Base-by-base conservation (phyloP, 768 basidiomycete genomes). In the Amanita muscaria region DNA sequence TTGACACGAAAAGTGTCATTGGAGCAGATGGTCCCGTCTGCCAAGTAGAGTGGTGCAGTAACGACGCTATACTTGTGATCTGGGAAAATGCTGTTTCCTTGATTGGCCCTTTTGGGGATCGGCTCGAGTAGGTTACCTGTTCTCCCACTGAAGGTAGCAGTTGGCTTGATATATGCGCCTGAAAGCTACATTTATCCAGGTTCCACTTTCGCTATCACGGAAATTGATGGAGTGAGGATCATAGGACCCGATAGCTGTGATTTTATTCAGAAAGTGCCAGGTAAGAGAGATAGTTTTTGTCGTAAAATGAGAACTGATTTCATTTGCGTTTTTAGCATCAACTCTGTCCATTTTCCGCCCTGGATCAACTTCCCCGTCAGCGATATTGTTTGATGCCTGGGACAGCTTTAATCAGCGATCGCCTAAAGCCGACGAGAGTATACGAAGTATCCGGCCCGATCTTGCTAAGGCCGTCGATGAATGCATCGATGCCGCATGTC, bases 11-110 rank as follows among this genome's bases (percentile, higher is more conserved):
- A 6, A 68, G 65, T 21, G 72, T 76, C 23, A 56, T 66, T 48
- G 76, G 69, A 5, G 76, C 72, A 0, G 70, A 78, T 15, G 83
- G 80, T 2, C 60, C 68, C 3, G 72, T 88, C 2, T 68, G 70
- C 27, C 83, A 84, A 51, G 80, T 91, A 0, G 86, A 85, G 56
- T 99, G 96, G 96, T 97, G 92, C 59, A 93, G 93, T 1, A 90
- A 91, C 57, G 93, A 99, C 62, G 90, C 92, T 0, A 84, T 98
- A 35, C 69, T 91, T 3, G 72, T 96, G 14, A 83, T 82, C 15
- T 97, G 91, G 89, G 76, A 79, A 33, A 66, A 73, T 15, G 64
- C 83, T 23, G 85, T 80, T 0, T 66, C 91, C 3, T 69, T 99
- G 23, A 88, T 96, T n/a, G 92, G 94, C 4, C 96, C 96, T 11